phyloP scores from a whole-genome alignment of 208 protist genomes.

The Hexamita inflata region DNA sequence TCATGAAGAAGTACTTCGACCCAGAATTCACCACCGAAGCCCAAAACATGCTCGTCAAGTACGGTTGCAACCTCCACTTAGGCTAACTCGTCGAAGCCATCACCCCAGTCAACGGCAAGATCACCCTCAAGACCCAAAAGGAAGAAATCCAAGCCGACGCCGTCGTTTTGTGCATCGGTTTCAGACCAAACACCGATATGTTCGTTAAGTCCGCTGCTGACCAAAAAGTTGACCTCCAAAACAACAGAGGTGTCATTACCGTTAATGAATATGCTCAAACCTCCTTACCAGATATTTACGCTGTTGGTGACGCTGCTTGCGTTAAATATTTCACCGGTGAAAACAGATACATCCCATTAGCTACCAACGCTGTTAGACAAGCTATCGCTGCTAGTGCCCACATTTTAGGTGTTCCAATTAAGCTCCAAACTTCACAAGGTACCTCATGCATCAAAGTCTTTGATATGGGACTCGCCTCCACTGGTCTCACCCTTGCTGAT shows the following conservation, averaged over 20 bases:
- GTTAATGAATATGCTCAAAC: conserved; percentile 8
- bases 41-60: neutral
- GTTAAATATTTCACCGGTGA: neutral
- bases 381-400: neutral
- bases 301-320: conserved; percentile 10
- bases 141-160: neutral
- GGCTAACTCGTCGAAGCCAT: neutral
- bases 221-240: neutral
- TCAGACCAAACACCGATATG: conserved; percentile 15
- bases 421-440: neutral
- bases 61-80: conserved; percentile 1
- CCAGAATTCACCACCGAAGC: neutral
- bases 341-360: conserved; percentile 1
- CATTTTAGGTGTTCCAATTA: neutral
- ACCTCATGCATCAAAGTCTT: conserved; percentile 15
- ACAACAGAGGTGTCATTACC: neutral
- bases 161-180: conserved; percentile 19
- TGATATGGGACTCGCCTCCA: neutral
- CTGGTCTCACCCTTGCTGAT: neutral
- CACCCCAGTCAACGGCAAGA: neutral
- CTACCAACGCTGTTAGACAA: conserved; percentile 3
- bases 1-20: conserved; percentile 4
- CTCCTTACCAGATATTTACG: neutral
- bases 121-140: neutral
- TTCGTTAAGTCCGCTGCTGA: neutral